phyloP scores from a whole-genome alignment of 2,329 filamentous ascomycete species.

The Ophiosphaerella narmari region DNA sequence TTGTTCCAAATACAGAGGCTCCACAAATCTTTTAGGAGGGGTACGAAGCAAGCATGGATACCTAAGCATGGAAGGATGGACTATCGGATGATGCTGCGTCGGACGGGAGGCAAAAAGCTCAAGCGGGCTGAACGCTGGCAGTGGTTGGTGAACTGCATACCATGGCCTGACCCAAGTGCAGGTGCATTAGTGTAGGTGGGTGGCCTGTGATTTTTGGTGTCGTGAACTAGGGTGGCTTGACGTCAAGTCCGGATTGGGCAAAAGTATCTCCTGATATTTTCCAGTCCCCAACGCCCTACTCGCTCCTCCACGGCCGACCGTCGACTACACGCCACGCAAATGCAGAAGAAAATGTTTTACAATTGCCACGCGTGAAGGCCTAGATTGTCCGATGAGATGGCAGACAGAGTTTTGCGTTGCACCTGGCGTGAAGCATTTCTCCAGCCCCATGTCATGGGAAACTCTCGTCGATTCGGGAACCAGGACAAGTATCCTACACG shows the following conservation, averaged over 20 bases:
- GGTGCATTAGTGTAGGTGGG: slow-evolving; percentile 15
- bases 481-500: slow-evolving; percentile 10
- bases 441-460: slow-evolving; percentile 14
- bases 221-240: slow-evolving; percentile 33
- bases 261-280: slow-evolving; percentile 31
- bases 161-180: slow-evolving; percentile 10
- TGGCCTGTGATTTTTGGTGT: slow-evolving; percentile 16
- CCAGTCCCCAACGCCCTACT: slow-evolving; percentile 3
- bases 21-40: slow-evolving; percentile 28
- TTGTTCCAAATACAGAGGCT: slow-evolving; percentile 8
- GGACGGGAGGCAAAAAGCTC: slow-evolving; percentile 28
- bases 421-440: slow-evolving; percentile 2
- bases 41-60: slow-evolving; percentile 16
- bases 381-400: background rate
- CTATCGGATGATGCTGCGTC: slow-evolving; percentile 42
- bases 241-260: slow-evolving; percentile 18
- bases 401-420: background rate
- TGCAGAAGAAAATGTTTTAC: background rate
- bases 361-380: background rate
- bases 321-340: background rate
- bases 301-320: slow-evolving; percentile 7
- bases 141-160: slow-evolving; percentile 5
- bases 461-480: slow-evolving; percentile 7
- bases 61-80: slow-evolving; percentile 5
- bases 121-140: slow-evolving; percentile 19